Evolutionary conservation across 2,329 filamentous ascomycete species (phyloP), one percentile per base, ranked within the genome.

Genomic region (Dactylonectria macrodidyma): DNA sequence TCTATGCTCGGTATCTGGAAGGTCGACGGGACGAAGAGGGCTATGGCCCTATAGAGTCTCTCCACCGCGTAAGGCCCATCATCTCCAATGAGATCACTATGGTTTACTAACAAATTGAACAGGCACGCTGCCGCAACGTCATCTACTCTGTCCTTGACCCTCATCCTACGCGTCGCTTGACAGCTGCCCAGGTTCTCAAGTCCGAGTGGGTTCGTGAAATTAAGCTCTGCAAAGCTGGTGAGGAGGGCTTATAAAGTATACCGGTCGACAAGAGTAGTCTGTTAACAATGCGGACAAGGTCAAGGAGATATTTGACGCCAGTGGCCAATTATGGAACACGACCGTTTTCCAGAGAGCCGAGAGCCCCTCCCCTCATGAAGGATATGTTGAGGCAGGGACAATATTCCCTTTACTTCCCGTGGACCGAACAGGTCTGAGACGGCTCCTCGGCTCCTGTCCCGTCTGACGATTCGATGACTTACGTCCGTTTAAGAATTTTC

Each of bases 151-250:
- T 99, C 72, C 88, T 99, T 52, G 96, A 99, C 78, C 96, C 96
- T 34, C 98, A 97, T 80, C 95, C 96, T 30, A 90, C 90, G 65
- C 92, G 96, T 71, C 94, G 96, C 75, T 95, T 99, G 79, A 98
- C 95, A 34, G 95, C 96, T 66, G 95, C 95, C 47, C 96, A 99
- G 84, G 94, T 98, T 65, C 90, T 99, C 77, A 97, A 97, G 83
- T 98, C 95, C 5, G 96, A 99, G 85, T 99, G 96, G 96, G 95
- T 96, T 74, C 93, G 96, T 75, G 95, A 98, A 82, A 98, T 98
- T 82, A 97, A 95, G 84, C 88, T 98, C 65, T 99, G 96, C 86
- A 96, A 95, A 83, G 95, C 96, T 68, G 96, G 95, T 74, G 94
- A 98, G 83, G 95, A 98, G 87, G 96, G 96, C 65, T 91, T 97